Percentiles rank a stretch among this genome's conserved stretches.
Conservation (phyloP, 805 yeast genomes). For the Lipomyces starkeyi region DNA sequence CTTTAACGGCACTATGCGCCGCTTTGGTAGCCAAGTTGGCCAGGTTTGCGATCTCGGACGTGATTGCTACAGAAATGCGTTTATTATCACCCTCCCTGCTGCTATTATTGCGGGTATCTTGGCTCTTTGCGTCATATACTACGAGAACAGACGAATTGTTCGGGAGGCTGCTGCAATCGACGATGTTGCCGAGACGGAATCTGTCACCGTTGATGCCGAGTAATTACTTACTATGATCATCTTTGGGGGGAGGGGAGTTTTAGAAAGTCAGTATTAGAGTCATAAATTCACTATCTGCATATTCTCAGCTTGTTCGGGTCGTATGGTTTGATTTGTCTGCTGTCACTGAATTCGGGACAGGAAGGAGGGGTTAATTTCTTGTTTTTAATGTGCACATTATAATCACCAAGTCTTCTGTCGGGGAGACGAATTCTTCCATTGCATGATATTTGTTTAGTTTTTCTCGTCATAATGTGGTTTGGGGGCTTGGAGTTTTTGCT, state of each 20-base stretch:
- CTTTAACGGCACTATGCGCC: slow-evolving; percentile 25
- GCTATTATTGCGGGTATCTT: slow-evolving; percentile 25
- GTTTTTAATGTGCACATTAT: background rate
- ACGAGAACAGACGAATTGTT: slow-evolving; percentile 10
- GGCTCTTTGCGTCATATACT: slow-evolving; percentile 25
- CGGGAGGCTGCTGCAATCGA: background rate
- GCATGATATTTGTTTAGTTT: background rate
- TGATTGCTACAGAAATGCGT: slow-evolving; percentile 36
- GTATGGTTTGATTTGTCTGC: background rate
- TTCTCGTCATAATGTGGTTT: background rate
- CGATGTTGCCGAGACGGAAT: background rate
- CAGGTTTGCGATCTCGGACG: slow-evolving; percentile 34
- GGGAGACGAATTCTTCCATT: background rate
- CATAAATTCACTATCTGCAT: slow-evolving; percentile 1
- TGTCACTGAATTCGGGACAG: background rate
- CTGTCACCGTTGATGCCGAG: background rate
- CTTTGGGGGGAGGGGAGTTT: background rate
- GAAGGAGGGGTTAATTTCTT: background rate
- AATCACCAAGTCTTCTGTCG: background rate
- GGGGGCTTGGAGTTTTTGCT: background rate
- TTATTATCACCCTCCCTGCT: slow-evolving; percentile 34
- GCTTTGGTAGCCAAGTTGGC: slow-evolving; percentile 34
- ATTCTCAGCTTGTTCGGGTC: background rate
- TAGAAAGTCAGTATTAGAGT: background rate
- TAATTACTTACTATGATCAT: background rate